A percentile compares a stretch with the other conserved stretches of the same genome.
These are phyloP conservation scores for Orbilia blumenaviensis DNA, from an alignment of 2,329 filamentous ascomycete species.

Conservation along the genomic window DNA sequence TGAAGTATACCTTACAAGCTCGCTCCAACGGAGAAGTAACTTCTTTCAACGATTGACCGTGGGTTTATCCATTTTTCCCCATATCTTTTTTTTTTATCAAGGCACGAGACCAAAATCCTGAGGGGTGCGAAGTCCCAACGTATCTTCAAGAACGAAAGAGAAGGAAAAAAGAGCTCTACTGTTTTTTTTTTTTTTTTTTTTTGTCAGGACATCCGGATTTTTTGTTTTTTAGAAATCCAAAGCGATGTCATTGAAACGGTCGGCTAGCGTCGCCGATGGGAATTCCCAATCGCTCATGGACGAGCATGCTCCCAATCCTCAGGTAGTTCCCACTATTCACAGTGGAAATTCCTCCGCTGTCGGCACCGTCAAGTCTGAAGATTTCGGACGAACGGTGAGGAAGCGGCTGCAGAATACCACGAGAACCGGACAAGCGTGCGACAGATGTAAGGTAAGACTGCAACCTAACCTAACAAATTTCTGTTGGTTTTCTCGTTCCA, in stretches of 20 bases:
- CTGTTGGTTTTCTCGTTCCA: neutral
- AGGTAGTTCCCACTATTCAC: constrained; percentile 1
- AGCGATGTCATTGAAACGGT: constrained; percentile 49
- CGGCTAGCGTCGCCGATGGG: constrained; percentile 45
- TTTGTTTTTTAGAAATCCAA: constrained; percentile 5
- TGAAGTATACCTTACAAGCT: neutral
- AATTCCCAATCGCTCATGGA: constrained; percentile 23
- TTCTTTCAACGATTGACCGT: neutral
- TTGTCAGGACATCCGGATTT: no score
- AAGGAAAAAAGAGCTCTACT: no score
- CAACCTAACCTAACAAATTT: neutral
- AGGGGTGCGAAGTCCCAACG: neutral
- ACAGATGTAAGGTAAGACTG: constrained; percentile 78
- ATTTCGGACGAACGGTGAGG: constrained; percentile 64
- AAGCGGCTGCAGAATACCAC: constrained; percentile 67
- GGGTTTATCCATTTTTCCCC: neutral
- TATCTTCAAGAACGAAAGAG: constrained; percentile 13
- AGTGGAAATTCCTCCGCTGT: neutral
- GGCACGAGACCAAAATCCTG: neutral
- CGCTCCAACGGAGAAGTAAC: constrained; percentile 1
- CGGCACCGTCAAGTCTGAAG: constrained; percentile 56
- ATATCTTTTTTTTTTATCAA: neutral
- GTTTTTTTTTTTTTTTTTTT: neutral
- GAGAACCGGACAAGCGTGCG: constrained; percentile 83
- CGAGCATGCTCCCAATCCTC: constrained; percentile 14